Base-by-base conservation (phyloP, 306 rosid genomes). In the Gastrolobium villosum region DNA sequence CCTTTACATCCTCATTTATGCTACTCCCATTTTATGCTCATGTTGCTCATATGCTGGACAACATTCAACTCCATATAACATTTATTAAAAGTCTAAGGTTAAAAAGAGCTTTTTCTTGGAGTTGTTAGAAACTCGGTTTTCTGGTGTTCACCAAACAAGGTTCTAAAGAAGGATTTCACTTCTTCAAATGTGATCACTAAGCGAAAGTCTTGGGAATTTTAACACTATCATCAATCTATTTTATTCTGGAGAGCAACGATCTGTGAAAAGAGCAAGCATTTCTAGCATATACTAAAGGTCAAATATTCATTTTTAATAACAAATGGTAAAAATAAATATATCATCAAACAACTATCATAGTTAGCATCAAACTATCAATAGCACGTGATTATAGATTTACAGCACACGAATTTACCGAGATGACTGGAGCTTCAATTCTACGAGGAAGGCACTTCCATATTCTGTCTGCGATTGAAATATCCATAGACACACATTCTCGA, bases 391-490 rank as follows among this genome's bases (percentile, higher is more conserved):
- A 60, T 36, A 75, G 60, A 69, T 73, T 74, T 48, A 62, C 56
- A 62, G 35, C 49, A 14, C 40, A 49, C 4, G 32, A 62, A 75
- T 14, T 73, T 86, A 96, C 99, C 86, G 53, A 0, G 3, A 93
- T 87, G 65, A 54, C 39, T 77, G 74, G 88, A 53, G 86, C 80
- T 10, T 82, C 90, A 73, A 96, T 91, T 86, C 92, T 86, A 4
- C 90, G 88, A 64, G 98, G 80, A 71, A 96, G 94, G 44, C 79
- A 28, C 79, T 83, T 85, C 98, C 99, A 91, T 86, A 90, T 81
- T 65, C 77, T 81, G 70, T 87, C 81, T 1, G 90, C 88, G 66
- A 96, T 81, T 0, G 97, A 90, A 79, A 86, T 83, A 87, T 93
- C 92, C 44, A 89, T 85, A 60, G 74, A 68, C 48, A 64, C 40